Base-by-base conservation (phyloP, 2,329 filamentous ascomycete species). In the Xylaria sp. region DNA sequence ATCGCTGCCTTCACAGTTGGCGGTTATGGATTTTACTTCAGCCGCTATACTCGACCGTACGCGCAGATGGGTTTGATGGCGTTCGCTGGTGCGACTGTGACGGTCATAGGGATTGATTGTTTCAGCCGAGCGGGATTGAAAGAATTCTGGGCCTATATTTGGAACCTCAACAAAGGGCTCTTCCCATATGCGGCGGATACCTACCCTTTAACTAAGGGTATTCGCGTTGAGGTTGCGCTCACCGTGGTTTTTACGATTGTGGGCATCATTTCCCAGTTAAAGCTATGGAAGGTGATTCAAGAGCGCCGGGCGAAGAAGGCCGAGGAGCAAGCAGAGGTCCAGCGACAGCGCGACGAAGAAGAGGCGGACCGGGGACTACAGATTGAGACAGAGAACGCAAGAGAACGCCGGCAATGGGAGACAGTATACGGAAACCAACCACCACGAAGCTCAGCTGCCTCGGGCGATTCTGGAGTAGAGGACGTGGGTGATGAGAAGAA, bases 101-200 rank as follows among this genome's bases (percentile, higher is more conserved):
- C 91, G 0, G 87, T 97, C 14, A 81, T 98, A 2, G 95, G 95
- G 2, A 92, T 98, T 66, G 95, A 98, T 78, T 97, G 93, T 79
- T 97, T 95, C 75, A 95, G 90, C 75, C 85, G 89, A 70, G 93
- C 94, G n/a, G 95, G 95, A 0, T 82, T 97, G 74, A 98, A 97
- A 79, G 95, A 98, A 78, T 98, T 98, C 73, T 98, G 95, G 95
- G 86, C 93, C 5, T 98, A 97, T 78, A 85, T 97, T 45, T 98
- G 95, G 95, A 83, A 83, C 54, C 81, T 98, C 47, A 98, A 98
- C 78, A 83, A 89, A 50, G 85, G 92, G 59, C 82, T 94, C 0
- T 98, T 98, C 75, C 94, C 94, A 0, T 81, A 93, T 1, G 87
- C 88, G 45, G 91, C 92, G 1, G 84, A 85, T 56, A 93, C 92